Conservation (phyloP, 2,329 filamentous ascomycete species). For the Knufia petricola region DNA sequence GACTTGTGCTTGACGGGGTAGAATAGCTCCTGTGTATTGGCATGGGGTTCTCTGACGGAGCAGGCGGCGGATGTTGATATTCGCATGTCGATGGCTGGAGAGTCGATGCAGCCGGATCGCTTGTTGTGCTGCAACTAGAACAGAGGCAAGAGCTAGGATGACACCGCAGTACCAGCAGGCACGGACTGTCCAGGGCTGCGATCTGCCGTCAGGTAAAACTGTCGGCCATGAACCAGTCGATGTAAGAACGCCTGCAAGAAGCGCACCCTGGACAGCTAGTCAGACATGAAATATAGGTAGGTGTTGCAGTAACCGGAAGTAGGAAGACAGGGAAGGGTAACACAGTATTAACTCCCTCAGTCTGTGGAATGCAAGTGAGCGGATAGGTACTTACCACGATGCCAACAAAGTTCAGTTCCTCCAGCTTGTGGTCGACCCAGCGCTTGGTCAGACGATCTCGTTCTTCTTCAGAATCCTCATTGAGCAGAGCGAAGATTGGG, state of each 20-base stretch:
- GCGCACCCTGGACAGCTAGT: background rate
- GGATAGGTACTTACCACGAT: background rate
- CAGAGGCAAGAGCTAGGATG: background rate
- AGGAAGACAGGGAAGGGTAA: too few relatives aligned
- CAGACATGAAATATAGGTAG: too few relatives aligned
- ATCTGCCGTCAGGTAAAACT: background rate
- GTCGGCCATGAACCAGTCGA: background rate
- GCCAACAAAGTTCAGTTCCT: constrained; percentile 2
- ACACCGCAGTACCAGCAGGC: background rate
- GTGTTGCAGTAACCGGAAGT: too few relatives aligned
- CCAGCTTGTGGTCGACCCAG: background rate
- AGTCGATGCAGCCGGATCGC: background rate
- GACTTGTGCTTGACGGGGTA: background rate
- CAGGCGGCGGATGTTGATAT: background rate
- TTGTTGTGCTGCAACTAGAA: background rate
- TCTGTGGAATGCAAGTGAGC: background rate
- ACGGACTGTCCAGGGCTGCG: background rate
- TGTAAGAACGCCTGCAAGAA: constrained; percentile 1
- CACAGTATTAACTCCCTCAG: background rate
- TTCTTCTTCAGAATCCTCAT: background rate
- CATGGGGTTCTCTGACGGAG: background rate
- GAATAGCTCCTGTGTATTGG: background rate
- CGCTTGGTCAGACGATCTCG: background rate
- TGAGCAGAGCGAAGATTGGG: constrained; percentile 4
- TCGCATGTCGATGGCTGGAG: background rate